Evolutionary conservation across 1,139 yeast genomes (phyloP).

Genomic region (Blastobotrys petasosporus): DNA sequence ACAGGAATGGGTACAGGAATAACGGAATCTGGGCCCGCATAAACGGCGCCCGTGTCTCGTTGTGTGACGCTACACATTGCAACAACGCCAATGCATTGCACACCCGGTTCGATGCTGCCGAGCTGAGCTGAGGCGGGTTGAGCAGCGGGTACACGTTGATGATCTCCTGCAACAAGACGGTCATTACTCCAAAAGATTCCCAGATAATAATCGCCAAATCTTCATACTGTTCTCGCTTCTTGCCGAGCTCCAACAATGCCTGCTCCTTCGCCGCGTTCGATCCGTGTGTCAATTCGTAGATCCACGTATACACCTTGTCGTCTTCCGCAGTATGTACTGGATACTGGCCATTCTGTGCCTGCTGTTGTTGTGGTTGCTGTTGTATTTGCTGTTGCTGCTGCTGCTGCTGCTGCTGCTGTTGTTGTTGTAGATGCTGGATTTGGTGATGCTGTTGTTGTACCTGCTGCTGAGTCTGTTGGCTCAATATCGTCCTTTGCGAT

Average conservation of each 20-base stretch:
- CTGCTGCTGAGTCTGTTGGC: background rate
- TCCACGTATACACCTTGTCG: slow-evolving; percentile 86
- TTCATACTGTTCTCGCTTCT: slow-evolving; percentile 89
- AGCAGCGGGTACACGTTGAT: slow-evolving; percentile 83
- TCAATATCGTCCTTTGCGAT: background rate
- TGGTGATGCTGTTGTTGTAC: slow-evolving; percentile 2
- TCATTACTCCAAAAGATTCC: slow-evolving; percentile 97
- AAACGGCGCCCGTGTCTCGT: slow-evolving; percentile 78
- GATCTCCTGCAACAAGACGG: slow-evolving; percentile 83
- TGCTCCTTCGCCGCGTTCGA: slow-evolving; percentile 69
- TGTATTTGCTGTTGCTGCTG: slow-evolving; percentile 5
- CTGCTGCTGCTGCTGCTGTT: slow-evolving; percentile 7
- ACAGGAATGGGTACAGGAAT: slow-evolving; percentile 86
- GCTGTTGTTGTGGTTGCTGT: slow-evolving; percentile 4
- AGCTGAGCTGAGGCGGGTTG: slow-evolving; percentile 80
- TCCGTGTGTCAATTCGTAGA: slow-evolving; percentile 81
- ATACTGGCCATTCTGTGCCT: slow-evolving; percentile 5
- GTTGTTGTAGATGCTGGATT: background rate
- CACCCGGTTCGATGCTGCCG: slow-evolving; percentile 85
- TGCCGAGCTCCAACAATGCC: slow-evolving; percentile 85
- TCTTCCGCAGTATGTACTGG: slow-evolving; percentile 61
- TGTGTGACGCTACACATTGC: slow-evolving; percentile 95
- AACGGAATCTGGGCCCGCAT: slow-evolving; percentile 87
- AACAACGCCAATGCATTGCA: slow-evolving; percentile 92
- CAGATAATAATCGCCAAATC: slow-evolving; percentile 89